A percentile compares a stretch with the other conserved stretches of the same genome.
Evolutionary conservation across 768 basidiomycete species (phyloP).

Genomic region (Naematelia aurantialba): DNA sequence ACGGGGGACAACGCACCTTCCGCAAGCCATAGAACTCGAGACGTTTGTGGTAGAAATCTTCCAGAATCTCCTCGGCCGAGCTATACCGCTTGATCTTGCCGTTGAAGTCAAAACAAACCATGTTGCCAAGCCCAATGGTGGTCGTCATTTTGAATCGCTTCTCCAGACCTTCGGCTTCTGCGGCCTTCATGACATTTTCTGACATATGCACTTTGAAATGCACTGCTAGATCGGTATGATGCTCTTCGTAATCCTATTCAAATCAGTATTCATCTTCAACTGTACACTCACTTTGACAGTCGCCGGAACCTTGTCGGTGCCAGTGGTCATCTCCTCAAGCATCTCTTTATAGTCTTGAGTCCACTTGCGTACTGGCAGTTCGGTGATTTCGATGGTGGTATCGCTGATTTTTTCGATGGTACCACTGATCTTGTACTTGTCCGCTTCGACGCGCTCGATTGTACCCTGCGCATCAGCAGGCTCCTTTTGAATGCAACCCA

Average conservation of each 20-base stretch:
- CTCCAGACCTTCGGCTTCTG: conserved; percentile 79
- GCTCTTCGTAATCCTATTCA: conserved; percentile 87
- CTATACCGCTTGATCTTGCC: conserved; percentile 93
- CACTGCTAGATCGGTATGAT: conserved; percentile 87
- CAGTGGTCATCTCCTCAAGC: conserved; percentile 75
- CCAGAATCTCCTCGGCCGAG: conserved; percentile 82
- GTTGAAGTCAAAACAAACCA: conserved; percentile 97
- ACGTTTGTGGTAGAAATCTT: conserved; percentile 86
- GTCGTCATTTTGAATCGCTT: conserved; percentile 87
- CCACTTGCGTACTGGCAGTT: conserved; percentile 93
- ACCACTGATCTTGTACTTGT: conserved; percentile 75
- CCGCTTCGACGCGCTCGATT: conserved; percentile 66
- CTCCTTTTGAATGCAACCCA: conserved; percentile 15
- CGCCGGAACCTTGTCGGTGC: conserved; percentile 72
- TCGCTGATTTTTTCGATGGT: conserved; percentile 70
- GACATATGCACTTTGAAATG: conserved; percentile 81
- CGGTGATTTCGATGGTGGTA: conserved; percentile 89
- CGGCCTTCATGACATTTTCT: conserved; percentile 75
- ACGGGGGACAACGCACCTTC: conserved; percentile 61
- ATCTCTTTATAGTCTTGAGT: conserved; percentile 88
- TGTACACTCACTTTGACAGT: conserved; percentile 63
- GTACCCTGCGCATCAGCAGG: conserved; percentile 60
- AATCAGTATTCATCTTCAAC: conserved; percentile 1
- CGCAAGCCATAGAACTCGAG: conserved; percentile 91
- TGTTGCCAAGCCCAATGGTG: conserved; percentile 86